Evolutionary conservation across 345 rosid genomes (phyloP).

Genomic region (Eucalyptus coolabah): DNA sequence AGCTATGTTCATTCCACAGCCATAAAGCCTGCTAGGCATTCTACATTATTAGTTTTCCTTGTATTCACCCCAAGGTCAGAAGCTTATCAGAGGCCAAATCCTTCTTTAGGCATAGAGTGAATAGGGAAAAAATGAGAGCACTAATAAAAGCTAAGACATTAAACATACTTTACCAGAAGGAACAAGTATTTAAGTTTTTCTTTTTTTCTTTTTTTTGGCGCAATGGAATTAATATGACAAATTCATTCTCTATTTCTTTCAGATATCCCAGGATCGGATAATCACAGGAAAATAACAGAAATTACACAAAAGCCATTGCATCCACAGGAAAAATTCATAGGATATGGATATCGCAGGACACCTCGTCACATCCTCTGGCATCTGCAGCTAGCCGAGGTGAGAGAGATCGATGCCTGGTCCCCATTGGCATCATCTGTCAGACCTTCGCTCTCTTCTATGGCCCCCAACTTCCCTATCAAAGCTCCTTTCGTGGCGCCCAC

Average conservation of each 20-base stretch:
- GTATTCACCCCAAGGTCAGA: neutral
- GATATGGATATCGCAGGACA: conserved; percentile 24
- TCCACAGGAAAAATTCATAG: neutral
- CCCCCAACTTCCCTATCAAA: conserved; percentile 25
- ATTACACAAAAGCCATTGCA: neutral
- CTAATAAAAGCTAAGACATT: neutral
- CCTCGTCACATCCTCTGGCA: conserved; percentile 49
- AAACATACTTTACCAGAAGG: neutral
- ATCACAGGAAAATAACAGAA: neutral
- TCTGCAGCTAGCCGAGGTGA: conserved; percentile 32
- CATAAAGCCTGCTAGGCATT: neutral
- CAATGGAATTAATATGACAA: neutral
- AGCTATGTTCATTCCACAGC: neutral
- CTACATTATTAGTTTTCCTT: neutral
- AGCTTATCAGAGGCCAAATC: neutral
- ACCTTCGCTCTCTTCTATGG: conserved; percentile 40
- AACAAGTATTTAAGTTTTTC: neutral
- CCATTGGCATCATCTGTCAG: conserved; percentile 39
- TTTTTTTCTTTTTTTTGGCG: neutral
- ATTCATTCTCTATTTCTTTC: neutral
- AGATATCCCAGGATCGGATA: neutral
- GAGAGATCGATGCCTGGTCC: conserved; percentile 44
- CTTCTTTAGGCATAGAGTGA: neutral
- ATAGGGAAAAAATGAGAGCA: neutral
- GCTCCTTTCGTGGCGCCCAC: conserved; percentile 14